phyloP scores from a whole-genome alignment of 208 protist genomes.

The Leishmania aethiopica region DNA sequence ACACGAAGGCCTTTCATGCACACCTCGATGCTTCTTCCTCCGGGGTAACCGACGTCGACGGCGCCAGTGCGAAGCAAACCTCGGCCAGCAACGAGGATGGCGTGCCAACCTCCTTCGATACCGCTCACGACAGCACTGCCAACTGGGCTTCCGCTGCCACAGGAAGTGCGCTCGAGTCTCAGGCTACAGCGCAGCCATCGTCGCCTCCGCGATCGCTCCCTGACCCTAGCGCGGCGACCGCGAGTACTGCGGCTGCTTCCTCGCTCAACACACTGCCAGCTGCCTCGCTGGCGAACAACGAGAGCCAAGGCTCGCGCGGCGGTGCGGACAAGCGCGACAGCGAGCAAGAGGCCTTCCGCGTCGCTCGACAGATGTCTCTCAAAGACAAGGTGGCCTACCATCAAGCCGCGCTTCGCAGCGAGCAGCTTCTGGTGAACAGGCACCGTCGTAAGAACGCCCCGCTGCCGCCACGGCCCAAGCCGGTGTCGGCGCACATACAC shows the following conservation, averaged over 20 bases:
- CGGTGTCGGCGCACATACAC: neutral
- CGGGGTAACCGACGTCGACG: neutral
- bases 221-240: neutral
- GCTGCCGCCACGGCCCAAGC: conserved; percentile 37
- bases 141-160: neutral
- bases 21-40: neutral
- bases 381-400: conserved; percentile 55
- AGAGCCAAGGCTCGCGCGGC: neutral
- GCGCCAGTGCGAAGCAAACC: neutral
- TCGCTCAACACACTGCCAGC: neutral
- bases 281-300: neutral
- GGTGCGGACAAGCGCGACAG: neutral
- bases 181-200: neutral
- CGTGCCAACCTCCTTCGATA: neutral
- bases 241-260: neutral
- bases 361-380: conserved; percentile 30
- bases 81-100: neutral
- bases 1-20: neutral
- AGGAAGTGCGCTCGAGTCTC: neutral
- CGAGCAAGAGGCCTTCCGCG: neutral
- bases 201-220: neutral
- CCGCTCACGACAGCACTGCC: too few relatives aligned
- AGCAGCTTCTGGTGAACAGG: conserved; percentile 52
- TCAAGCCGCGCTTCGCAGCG: conserved; percentile 54
- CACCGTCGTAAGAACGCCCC: conserved; percentile 48